Base-by-base conservation (phyloP, 305 asterid species). In the Andrographis paniculata region DNA sequence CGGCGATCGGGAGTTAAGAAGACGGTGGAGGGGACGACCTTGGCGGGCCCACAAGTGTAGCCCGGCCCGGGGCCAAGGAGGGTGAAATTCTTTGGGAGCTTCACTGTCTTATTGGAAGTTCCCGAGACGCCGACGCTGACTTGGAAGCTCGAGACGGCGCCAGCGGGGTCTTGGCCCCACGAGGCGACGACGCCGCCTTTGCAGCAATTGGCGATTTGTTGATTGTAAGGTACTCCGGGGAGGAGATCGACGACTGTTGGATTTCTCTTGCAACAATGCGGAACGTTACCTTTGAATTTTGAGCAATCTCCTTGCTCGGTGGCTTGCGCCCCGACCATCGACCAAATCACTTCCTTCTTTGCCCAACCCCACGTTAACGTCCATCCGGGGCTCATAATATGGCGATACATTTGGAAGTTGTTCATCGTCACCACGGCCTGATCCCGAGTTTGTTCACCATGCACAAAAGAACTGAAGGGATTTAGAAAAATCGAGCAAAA, bases 221-320 rank as follows among this genome's bases (percentile, higher is more conserved):
- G 96, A 56, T 86, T 86, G 74, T 75, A 86, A 8, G 94, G 94
- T 13, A 78, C 96, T 1, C 93, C 94, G 0, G 96, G 94, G 4
- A 86, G 86, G 61, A 86, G 50, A 58, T 86, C 96, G 20, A 86
- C 82, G 0, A 86, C 62, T 0, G 60, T 65, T 17, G 96, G 94
- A 4, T 17, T 65, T 42, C 39, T 86, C 75, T 71, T 71, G 43
- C 94, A 86, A 24, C 96, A 86, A 53, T 86, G 94, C 20, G 96
- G 94, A 30, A 73, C 73, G 19, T 72, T 72, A 24, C 88, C 96
- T 62, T 77, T 82, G 65, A 82, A 86, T 61, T 83, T 86, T 0
- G 94, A 82, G 53, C 94, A 86, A 15, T 86, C 94, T 12, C 96
- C 96, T 72, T 86, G 96, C 40, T 82, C 96, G 4, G 87, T 86